phyloP scores from a whole-genome alignment of 140 eudicot species.

The Stevia rebaudiana region DNA sequence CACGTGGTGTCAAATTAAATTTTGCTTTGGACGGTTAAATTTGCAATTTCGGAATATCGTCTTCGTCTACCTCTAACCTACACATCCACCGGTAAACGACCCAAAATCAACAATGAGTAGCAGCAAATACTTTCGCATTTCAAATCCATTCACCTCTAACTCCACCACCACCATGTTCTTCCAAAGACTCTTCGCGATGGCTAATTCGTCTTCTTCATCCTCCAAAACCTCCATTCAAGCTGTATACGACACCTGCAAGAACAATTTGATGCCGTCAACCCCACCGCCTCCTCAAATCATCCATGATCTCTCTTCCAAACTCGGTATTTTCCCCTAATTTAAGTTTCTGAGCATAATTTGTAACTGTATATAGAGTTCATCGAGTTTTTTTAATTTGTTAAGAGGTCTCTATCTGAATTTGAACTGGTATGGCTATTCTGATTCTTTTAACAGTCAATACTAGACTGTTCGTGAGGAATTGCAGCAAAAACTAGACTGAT shows the following conservation, averaged over 20 bases:
- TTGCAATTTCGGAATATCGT: no score
- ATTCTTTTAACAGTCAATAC: not conserved
- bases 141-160: not conserved
- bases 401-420: no score
- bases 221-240: constrained; percentile 53
- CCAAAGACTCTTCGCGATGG: constrained; percentile 37
- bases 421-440: not conserved
- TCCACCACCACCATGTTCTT: constrained; percentile 31
- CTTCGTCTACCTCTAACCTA: no score
- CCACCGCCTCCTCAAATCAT: constrained; percentile 40
- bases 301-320: constrained; percentile 46
- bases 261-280: constrained; percentile 40
- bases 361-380: no score
- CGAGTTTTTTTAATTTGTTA: no score
- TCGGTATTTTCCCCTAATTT: constrained; percentile 39
- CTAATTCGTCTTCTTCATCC: constrained; percentile 27
- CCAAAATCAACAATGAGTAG: constrained; percentile 20
- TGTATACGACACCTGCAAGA: constrained; percentile 68
- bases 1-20: no score
- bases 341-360: not conserved
- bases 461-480: not conserved
- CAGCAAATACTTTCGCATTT: constrained; percentile 19
- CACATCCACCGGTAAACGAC: not conserved
- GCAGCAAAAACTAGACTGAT: not conserved
- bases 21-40: no score